A percentile compares a stretch with the other conserved stretches of the same genome.
Evolutionary conservation across 768 basidiomycete genomes (phyloP).

Genomic region (Polyporus arcularius): DNA sequence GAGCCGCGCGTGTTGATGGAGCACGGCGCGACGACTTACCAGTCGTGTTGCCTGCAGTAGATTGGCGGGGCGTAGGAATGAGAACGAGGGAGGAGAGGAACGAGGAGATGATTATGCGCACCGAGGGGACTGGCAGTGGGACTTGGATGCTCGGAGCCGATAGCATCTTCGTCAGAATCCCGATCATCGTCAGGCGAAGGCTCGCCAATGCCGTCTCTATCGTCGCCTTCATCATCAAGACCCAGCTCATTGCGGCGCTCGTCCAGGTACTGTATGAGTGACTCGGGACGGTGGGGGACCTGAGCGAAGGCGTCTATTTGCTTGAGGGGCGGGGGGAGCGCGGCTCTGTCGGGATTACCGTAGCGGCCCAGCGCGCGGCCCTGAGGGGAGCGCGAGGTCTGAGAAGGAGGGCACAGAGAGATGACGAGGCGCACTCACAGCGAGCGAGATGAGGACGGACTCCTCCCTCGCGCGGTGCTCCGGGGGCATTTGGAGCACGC

Average conservation of each 20-base stretch:
- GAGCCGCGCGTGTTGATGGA: conserved; percentile 11
- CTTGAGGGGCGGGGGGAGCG: conserved; percentile 19
- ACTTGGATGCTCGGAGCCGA: conserved; percentile 22
- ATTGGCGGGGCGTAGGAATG: conserved; percentile 10
- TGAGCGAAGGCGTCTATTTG: conserved; percentile 20
- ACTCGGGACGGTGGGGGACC: conserved; percentile 8
- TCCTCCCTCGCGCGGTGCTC: conserved; percentile 15
- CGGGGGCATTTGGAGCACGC: conserved; percentile 16
- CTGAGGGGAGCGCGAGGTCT: conserved; percentile 11
- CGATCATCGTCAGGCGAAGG: conserved; percentile 15
- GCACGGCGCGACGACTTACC: conserved; percentile 13
- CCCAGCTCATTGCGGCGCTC: conserved; percentile 15
- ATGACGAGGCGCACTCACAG: conserved; percentile 2
- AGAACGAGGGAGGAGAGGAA: conserved; percentile 6
- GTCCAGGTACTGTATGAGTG: conserved; percentile 18
- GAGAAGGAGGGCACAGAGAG: not conserved
- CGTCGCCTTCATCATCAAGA: conserved; percentile 16
- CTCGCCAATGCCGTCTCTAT: conserved; percentile 20
- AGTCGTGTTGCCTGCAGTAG: conserved; percentile 17
- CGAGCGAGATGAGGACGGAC: conserved; percentile 10
- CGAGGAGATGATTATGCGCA: conserved; percentile 11
- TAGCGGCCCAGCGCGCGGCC: conserved; percentile 18
- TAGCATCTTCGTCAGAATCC: conserved; percentile 21
- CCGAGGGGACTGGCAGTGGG: conserved; percentile 14
- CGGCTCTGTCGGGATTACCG: conserved; percentile 10